Percentiles rank a stretch among this genome's conserved stretches.
Evolutionary conservation across 306 rosid genomes (phyloP).

Genomic region (Pyrus bretschneideri): DNA sequence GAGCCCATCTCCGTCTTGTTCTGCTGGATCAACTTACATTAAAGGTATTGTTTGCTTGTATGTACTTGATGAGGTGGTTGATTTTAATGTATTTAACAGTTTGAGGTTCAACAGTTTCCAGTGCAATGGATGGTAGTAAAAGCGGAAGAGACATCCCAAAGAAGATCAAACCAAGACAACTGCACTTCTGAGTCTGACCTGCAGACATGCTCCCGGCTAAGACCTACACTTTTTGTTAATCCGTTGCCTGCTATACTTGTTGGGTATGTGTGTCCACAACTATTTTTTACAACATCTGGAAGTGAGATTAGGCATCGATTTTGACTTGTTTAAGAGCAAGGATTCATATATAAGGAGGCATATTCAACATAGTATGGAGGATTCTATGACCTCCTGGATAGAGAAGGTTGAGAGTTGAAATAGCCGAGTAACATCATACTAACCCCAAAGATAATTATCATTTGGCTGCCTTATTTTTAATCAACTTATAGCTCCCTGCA

Average conservation of each 20-base stretch:
- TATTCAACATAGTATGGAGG: not conserved
- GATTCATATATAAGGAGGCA: not conserved
- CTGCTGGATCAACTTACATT: slow-evolving; percentile 69
- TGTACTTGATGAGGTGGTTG: slow-evolving; percentile 9
- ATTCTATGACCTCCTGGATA: not conserved
- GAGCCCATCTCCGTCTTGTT: slow-evolving; percentile 84
- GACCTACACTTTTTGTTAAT: slow-evolving; percentile 70
- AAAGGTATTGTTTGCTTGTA: slow-evolving; percentile 47
- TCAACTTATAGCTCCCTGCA: not conserved
- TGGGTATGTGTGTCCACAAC: slow-evolving; percentile 50
- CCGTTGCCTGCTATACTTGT: slow-evolving; percentile 93
- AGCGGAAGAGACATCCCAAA: slow-evolving; percentile 70
- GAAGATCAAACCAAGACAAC: slow-evolving; percentile 76
- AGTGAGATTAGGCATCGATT: not conserved
- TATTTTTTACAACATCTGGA: slow-evolving; percentile 2
- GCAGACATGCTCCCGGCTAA: slow-evolving; percentile 54
- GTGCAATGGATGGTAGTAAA: slow-evolving; percentile 58
- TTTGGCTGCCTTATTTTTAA: not conserved
- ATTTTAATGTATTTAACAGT: slow-evolving; percentile 15
- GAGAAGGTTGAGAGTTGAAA: not conserved
- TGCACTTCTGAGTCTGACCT: slow-evolving; percentile 67
- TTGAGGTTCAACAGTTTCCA: slow-evolving; percentile 36
- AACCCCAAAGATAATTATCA: not conserved
- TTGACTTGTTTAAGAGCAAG: not conserved
- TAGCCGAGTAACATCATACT: not conserved